phyloP scores from a whole-genome alignment of 2,329 filamentous ascomycete genomes.

The Lecanicillium sp. region DNA sequence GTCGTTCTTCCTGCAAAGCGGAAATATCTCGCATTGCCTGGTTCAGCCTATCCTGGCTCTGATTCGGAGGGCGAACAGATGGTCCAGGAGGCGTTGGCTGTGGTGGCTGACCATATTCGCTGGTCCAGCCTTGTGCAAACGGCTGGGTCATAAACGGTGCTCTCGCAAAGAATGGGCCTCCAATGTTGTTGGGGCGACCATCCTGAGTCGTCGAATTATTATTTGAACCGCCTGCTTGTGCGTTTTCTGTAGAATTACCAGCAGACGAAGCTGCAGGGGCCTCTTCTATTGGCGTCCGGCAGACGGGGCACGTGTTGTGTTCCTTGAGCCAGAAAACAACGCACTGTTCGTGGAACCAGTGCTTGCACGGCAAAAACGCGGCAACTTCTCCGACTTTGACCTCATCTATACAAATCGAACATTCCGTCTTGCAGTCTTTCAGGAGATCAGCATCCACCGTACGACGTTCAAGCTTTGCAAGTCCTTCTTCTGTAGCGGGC shows the following conservation, averaged over 20 bases:
- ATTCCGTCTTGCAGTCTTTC: slow-evolving; percentile 64
- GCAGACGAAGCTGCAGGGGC: too few relatives aligned
- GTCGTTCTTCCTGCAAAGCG: slow-evolving; percentile 19
- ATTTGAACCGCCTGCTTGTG: too few relatives aligned
- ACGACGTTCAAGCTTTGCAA: slow-evolving; percentile 64
- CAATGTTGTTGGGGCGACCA: background rate
- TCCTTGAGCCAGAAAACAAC: slow-evolving; percentile 77
- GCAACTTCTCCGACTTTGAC: slow-evolving; percentile 67
- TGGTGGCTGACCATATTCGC: too few relatives aligned
- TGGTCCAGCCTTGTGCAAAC: too few relatives aligned
- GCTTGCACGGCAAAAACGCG: slow-evolving; percentile 72
- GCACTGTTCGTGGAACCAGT: slow-evolving; percentile 88
- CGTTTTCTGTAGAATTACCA: too few relatives aligned
- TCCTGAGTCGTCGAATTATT: background rate
- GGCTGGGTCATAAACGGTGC: too few relatives aligned
- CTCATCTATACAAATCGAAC: slow-evolving; percentile 90
- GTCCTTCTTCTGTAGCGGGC: slow-evolving; percentile 68
- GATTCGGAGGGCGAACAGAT: slow-evolving; percentile 14
- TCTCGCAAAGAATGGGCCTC: too few relatives aligned
- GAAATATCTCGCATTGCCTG: slow-evolving; percentile 22
- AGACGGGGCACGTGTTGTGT: slow-evolving; percentile 88
- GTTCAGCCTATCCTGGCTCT: slow-evolving; percentile 19
- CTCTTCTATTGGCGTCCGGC: slow-evolving; percentile 51
- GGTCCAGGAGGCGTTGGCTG: too few relatives aligned
- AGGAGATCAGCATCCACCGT: slow-evolving; percentile 61